Evolutionary conservation across 2,329 filamentous ascomycete genomes (phyloP).

Genomic region (Diaporthe velutina): DNA sequence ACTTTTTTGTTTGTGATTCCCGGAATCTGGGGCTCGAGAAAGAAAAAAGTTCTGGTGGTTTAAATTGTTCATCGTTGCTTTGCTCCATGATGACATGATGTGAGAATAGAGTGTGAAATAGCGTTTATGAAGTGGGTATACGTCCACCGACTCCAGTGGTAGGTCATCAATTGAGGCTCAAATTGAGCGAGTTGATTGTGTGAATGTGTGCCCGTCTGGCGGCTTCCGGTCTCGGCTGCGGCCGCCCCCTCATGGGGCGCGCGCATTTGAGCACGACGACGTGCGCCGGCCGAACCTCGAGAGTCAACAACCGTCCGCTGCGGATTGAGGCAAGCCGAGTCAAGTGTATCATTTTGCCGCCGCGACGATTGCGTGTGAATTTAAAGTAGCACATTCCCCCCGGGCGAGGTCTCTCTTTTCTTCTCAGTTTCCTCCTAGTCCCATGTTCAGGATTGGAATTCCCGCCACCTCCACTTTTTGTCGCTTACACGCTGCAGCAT

Average conservation of each 20-base stretch:
- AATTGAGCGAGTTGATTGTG: not conserved
- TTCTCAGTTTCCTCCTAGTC: not conserved
- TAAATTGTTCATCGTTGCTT: not conserved
- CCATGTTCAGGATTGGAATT: not conserved
- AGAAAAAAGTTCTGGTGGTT: constrained; percentile 17
- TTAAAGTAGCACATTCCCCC: not conserved
- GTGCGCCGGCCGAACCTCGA: not conserved
- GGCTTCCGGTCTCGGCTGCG: constrained; percentile 38
- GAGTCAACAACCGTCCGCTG: too few species aligned
- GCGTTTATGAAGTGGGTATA: not conserved
- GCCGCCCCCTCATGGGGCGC: not conserved
- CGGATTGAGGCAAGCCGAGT: not conserved
- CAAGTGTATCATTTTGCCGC: not conserved
- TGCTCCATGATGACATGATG: not conserved
- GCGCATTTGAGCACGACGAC: constrained; percentile 15
- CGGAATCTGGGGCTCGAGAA: constrained; percentile 24
- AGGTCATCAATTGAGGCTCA: not conserved
- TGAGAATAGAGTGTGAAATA: not conserved
- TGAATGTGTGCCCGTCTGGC: constrained; percentile 13
- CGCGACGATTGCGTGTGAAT: not conserved
- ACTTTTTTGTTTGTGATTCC: constrained; percentile 21
- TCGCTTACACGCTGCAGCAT: not conserved
- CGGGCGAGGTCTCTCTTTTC: not conserved
- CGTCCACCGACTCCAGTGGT: not conserved
- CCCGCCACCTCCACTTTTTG: constrained; percentile 22